Evolutionary conservation across 805 yeast genomes (phyloP).

Genomic region (Diddensiella transvaalensis): DNA sequence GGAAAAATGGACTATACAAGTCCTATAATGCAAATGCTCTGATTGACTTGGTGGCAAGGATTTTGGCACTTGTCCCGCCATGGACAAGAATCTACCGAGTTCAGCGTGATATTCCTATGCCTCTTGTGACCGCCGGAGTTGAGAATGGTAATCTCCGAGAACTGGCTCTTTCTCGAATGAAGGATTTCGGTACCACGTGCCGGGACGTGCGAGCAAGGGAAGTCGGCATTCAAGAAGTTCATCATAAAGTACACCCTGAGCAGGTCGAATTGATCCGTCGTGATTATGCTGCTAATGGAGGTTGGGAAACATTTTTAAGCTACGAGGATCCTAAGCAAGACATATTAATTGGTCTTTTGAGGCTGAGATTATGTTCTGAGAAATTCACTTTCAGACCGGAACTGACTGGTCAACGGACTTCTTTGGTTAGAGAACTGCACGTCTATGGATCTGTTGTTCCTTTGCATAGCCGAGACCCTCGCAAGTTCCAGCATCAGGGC

Average conservation of each 20-base stretch:
- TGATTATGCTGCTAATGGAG: conserved; percentile 96
- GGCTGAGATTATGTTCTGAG: conserved; percentile 84
- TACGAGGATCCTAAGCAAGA: conserved; percentile 98
- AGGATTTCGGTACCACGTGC: conserved; percentile 93
- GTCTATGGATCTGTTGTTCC: conserved; percentile 98
- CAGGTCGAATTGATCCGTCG: conserved; percentile 94
- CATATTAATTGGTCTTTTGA: conserved; percentile 83
- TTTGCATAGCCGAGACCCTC: conserved; percentile 90
- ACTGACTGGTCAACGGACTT: conserved; percentile 75
- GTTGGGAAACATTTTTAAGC: conserved; percentile 96
- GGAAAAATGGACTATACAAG: conserved; percentile 94
- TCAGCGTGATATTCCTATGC: conserved; percentile 99
- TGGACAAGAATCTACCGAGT: conserved; percentile 99
- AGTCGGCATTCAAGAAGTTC: conserved; percentile 98
- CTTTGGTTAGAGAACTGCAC: conserved; percentile 94
- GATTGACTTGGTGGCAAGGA: conserved; percentile 92
- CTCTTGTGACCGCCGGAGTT: conserved; percentile 94
- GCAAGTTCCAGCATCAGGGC: conserved; percentile 98
- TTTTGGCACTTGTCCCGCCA: conserved; percentile 94
- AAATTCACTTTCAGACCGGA: conserved; percentile 90
- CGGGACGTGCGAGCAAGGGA: conserved; percentile 97
- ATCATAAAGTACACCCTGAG: conserved; percentile 93
- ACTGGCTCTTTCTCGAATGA: conserved; percentile 94
- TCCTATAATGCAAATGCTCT: conserved; percentile 93
- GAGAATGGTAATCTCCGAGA: conserved; percentile 97